phyloP scores from a whole-genome alignment of 495 filamentous ascomycete genomes.

The Aspergillus leporis region DNA sequence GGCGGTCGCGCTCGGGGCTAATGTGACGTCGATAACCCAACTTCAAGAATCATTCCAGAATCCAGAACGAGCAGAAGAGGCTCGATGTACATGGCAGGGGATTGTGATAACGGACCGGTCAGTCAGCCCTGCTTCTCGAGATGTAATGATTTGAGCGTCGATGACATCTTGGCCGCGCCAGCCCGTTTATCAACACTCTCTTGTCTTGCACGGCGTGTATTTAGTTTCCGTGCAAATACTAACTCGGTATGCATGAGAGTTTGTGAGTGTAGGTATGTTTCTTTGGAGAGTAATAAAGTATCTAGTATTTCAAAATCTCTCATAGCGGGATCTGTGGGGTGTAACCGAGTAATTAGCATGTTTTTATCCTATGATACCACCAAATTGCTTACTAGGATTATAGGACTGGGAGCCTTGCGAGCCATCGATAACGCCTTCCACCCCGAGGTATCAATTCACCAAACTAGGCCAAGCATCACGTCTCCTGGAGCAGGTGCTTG shows the following conservation, averaged over 20 bases:
- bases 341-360: neutral
- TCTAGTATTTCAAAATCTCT: neutral
- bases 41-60: neutral
- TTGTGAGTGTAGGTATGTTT: neutral
- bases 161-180: neutral
- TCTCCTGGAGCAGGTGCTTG: neutral
- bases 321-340: neutral
- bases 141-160: neutral
- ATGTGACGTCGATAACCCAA: neutral
- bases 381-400: neutral
- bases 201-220: too few species aligned
- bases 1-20: conserved; percentile 2
- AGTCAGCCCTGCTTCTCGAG: neutral
- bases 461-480: conserved; percentile 6
- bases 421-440: neutral
- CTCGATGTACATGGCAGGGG: conserved; percentile 4
- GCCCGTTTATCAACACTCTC: too few species aligned
- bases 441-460: neutral
- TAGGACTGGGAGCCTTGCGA: neutral
- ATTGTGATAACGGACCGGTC: conserved; percentile 9
- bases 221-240: neutral
- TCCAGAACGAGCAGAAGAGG: conserved; percentile 3
- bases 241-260: neutral
- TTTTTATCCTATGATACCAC: neutral
- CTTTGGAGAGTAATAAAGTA: neutral